These are phyloP conservation scores for Coniophora puteana DNA, from an alignment of 1,284 basidiomycete genomes.

Conservation along the genomic window DNA sequence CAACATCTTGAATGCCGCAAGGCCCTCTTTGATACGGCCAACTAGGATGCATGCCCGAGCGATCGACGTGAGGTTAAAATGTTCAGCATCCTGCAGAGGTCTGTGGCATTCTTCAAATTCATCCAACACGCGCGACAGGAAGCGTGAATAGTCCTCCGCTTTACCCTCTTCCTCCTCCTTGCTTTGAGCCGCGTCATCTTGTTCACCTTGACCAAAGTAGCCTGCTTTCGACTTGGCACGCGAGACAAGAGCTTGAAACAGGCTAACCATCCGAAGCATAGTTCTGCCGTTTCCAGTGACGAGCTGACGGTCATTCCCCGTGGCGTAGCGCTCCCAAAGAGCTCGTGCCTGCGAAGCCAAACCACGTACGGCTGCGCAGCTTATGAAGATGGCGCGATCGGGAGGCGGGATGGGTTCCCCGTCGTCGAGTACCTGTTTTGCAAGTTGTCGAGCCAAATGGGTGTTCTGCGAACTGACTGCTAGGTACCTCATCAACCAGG, in stretches of 20 bases:
- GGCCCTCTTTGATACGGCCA: conserved; percentile 44
- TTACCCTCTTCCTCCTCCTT: conserved; percentile 7
- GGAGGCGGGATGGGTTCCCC: conserved; percentile 37
- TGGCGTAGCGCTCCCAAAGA: conserved; percentile 54
- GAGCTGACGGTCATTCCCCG: conserved; percentile 35
- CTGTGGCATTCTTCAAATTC: conserved; percentile 39
- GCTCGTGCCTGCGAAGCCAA: conserved; percentile 42
- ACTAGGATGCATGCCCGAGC: conserved; percentile 60
- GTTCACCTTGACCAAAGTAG: conserved; percentile 4
- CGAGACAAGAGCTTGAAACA: conserved; percentile 38
- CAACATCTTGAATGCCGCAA: conserved; percentile 44
- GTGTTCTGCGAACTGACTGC: conserved; percentile 32
- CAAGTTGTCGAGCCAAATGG: conserved; percentile 40
- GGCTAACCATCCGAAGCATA: conserved; percentile 54
- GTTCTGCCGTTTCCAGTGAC: conserved; percentile 43
- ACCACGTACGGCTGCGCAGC: conserved; percentile 40
- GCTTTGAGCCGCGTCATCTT: conserved; percentile 12
- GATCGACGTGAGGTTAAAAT: conserved; percentile 52
- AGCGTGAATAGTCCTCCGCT: conserved; percentile 23
- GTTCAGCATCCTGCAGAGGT: conserved; percentile 45
- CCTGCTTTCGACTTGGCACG: conserved; percentile 13
- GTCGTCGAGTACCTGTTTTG: conserved; percentile 41
- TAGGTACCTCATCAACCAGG: conserved; percentile 50
- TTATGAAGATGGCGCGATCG: conserved; percentile 46
- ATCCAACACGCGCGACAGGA: conserved; percentile 43